Base-by-base conservation (phyloP, 1,139 yeast species). In the Taphrina deformans region DNA sequence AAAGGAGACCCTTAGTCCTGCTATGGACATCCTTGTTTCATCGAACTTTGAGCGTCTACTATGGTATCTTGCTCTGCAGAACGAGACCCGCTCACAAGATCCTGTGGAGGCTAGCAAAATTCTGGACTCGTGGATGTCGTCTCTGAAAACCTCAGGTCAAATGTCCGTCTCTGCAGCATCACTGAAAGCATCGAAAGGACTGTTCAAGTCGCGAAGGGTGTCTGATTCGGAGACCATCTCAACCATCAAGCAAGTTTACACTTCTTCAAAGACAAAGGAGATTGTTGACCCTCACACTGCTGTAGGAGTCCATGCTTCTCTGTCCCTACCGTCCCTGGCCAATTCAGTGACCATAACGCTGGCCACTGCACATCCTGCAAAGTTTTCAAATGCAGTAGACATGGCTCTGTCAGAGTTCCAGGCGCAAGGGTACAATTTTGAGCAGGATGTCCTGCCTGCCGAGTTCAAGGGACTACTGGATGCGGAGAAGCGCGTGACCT, bases 321-420 rank as follows among this genome's bases (percentile, higher is more conserved):
- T 48, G 64, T 12, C 63, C 21, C 33, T 45, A 66, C 70, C 59
- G 71, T 79, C 80, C 46, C 76, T 71, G n/a, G 71, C 76, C 21
- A 74, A 79, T 31, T 75, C 80, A 53, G 75, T 79, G 64, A 89
- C 89, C 75, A 82, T 93, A 61, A 89, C 97, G 4, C 83, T 93
- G 68, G 88, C 98, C 1, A 93, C 99, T 53, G 99, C 99, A 6
- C 99, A 93, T 75, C 99, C 99, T 51, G 99, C 99, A 68, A 93
- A 93, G 78, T 93, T 93, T 74, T 89, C 97, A 29, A 97, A 91
- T 69, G 99, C 96, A 63, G 99, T 93, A 21, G 88, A 91, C 75
- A 79, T 83, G 72, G 91, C 98, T 1, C 83, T 93, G 71, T 75
- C 78, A 60, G 81, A 82, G 1, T 80, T 85, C 69, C n/a, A 23